phyloP scores from a whole-genome alignment of 495 filamentous ascomycete genomes.

The Antarctomyces pellizariae region DNA sequence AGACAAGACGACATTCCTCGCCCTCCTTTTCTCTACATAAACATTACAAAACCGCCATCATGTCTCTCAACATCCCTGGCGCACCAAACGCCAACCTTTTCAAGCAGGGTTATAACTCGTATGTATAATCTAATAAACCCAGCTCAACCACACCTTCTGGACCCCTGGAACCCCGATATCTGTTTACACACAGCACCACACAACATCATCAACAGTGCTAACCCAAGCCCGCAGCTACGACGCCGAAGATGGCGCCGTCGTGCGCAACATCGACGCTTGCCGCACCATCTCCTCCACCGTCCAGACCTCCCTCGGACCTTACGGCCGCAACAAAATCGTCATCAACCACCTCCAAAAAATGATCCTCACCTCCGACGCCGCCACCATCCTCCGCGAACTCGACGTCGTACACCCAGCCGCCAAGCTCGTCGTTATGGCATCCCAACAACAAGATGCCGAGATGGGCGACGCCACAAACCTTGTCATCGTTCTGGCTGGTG shows the following conservation, averaged over 20 bases:
- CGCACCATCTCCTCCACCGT: conserved; percentile 87
- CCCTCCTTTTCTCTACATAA: conserved; percentile 8
- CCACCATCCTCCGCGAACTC: conserved; percentile 88
- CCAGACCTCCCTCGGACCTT: conserved; percentile 88
- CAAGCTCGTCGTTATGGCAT: conserved; percentile 96
- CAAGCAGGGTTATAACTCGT: conserved; percentile 95
- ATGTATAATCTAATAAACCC: conserved; percentile 16
- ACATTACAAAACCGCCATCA: conserved; percentile 19
- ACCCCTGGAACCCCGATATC: conserved; percentile 3
- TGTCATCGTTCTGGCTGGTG: conserved; percentile 88
- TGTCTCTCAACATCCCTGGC: conserved; percentile 87
- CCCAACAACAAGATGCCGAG: conserved; percentile 95
- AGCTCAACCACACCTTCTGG: conserved; percentile 1
- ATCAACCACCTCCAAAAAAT: conserved; percentile 99
- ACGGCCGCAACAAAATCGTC: conserved; percentile 98
- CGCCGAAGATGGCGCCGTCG: conserved; percentile 92
- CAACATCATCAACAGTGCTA: conserved; percentile 7
- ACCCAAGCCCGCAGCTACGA: conserved; percentile 44
- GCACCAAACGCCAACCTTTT: conserved; percentile 87
- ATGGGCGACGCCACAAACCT: conserved; percentile 98
- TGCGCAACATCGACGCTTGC: conserved; percentile 97
- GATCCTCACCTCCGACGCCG: conserved; percentile 94
- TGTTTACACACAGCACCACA: no score
- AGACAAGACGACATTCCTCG: conserved; percentile 2
- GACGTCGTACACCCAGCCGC: conserved; percentile 97